Percentiles rank a stretch among this genome's conserved stretches.
phyloP scores from a whole-genome alignment of 176 grass and related monocot genomes.

The Oryza rufipogon region DNA sequence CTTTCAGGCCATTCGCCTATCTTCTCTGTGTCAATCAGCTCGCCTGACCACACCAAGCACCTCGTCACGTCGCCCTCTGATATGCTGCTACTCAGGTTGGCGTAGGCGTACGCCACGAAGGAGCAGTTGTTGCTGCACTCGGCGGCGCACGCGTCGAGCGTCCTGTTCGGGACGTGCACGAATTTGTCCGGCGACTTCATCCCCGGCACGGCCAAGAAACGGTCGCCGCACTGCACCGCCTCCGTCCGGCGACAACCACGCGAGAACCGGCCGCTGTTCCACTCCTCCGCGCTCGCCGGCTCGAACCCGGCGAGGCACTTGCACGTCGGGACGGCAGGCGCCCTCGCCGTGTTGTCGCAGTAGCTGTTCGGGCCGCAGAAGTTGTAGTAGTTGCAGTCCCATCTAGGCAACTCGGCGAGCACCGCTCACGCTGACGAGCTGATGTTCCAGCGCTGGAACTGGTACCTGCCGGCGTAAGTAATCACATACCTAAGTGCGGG shows the following conservation, averaged over 20 bases:
- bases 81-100: conserved; percentile 31
- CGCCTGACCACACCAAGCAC: conserved; percentile 56
- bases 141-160: conserved; percentile 11
- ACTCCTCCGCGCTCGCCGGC: conserved; percentile 11
- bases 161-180: conserved; percentile 30
- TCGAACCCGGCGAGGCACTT: conserved; percentile 48
- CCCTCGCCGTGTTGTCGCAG: no score
- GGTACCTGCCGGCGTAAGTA: no score
- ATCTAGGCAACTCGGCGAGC: rapidly evolving
- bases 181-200: conserved; percentile 57
- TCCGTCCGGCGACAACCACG: conserved; percentile 53
- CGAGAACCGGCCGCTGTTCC: background rate
- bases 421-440: no score
- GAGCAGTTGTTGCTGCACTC: conserved; percentile 51
- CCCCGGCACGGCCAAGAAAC: background rate
- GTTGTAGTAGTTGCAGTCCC: no score
- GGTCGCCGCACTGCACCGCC: conserved; percentile 22
- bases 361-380: no score
- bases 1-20: background rate
- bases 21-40: conserved; percentile 48
- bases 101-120: conserved; percentile 66
- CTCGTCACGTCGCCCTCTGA: conserved; percentile 41
- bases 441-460: no score
- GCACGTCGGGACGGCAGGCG: conserved; percentile 15
- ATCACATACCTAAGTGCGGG: no score